Evolutionary conservation across 345 rosid species (phyloP).

Genomic region (Arabidopsis arenosa): DNA sequence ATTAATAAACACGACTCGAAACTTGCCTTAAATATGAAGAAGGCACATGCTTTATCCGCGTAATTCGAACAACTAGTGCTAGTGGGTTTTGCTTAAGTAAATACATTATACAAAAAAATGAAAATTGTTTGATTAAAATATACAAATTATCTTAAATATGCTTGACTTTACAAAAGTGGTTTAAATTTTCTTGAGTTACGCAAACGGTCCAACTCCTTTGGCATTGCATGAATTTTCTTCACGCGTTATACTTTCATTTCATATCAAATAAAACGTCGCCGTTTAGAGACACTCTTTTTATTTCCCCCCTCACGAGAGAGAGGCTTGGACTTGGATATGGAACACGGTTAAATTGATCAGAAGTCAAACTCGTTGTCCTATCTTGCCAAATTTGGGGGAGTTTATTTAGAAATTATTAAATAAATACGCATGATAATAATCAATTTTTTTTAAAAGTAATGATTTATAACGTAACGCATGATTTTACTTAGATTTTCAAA

Average conservation of each 20-base stretch:
- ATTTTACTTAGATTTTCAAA: too few species aligned
- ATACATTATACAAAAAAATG: background rate
- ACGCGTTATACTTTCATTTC: conserved; percentile 37
- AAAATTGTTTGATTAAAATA: background rate
- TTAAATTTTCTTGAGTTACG: conserved; percentile 24
- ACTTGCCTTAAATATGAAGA: conserved; percentile 20
- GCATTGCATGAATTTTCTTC: conserved; percentile 32
- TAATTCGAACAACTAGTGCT: conserved; percentile 35
- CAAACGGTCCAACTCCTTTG: conserved; percentile 34
- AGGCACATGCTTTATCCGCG: conserved; percentile 42
- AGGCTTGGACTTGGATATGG: background rate
- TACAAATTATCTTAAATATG: conserved; percentile 10
- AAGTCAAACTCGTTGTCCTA: conserved; percentile 26
- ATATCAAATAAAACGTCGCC: conserved; percentile 9
- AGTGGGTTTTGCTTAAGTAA: conserved; percentile 34
- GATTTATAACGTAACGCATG: too few species aligned
- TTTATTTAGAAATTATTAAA: background rate
- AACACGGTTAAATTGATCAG: conserved; percentile 4
- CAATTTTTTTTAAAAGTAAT: too few species aligned
- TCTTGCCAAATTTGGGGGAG: conserved; percentile 4
- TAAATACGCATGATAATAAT: background rate
- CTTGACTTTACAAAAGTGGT: conserved; percentile 15
- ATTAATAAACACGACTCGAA: conserved; percentile 25
- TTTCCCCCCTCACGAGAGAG: background rate
- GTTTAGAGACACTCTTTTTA: background rate